Evolutionary conservation across 2,329 filamentous ascomycete species (phyloP).

Genomic region (Xylariaceae sp.): DNA sequence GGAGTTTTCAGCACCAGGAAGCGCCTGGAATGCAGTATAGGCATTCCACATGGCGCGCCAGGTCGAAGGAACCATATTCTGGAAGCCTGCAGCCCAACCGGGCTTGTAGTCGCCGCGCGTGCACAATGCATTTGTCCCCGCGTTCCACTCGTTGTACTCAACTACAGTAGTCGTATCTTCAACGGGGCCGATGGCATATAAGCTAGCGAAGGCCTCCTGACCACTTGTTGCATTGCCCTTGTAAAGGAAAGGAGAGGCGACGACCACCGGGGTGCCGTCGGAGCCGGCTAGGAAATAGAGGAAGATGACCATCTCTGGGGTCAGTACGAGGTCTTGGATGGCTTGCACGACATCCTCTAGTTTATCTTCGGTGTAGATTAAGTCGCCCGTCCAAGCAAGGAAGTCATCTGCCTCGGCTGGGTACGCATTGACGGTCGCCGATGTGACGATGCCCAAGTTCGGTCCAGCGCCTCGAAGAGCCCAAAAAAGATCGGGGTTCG

Average conservation of each 20-base stretch:
- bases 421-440: constrained; percentile 9
- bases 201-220: constrained; percentile 3
- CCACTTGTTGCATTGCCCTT: constrained; percentile 6
- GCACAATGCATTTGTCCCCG: constrained; percentile 3
- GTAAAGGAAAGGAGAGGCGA: constrained; percentile 11
- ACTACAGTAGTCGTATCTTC: constrained; percentile 5
- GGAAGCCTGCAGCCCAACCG: constrained; percentile 7
- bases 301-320: constrained; percentile 6
- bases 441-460: constrained; percentile 19
- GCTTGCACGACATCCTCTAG: constrained; percentile 11
- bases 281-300: constrained; percentile 6
- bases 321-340: constrained; percentile 9
- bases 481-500: constrained; percentile 15
- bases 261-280: neutral
- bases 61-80: constrained; percentile 6
- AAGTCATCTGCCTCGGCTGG: constrained; percentile 1
- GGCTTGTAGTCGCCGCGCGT: constrained; percentile 9
- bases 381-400: constrained; percentile 10
- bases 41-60: constrained; percentile 13
- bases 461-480: constrained; percentile 14
- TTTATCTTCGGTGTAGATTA: constrained; percentile 10
- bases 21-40: constrained; percentile 9
- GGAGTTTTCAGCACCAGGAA: constrained; percentile 4
- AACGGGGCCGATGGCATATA: constrained; percentile 12
- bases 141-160: constrained; percentile 13